Evolutionary conservation across 2,329 filamentous ascomycete genomes (phyloP).

Genomic region (Camptophora hylomeconis): DNA sequence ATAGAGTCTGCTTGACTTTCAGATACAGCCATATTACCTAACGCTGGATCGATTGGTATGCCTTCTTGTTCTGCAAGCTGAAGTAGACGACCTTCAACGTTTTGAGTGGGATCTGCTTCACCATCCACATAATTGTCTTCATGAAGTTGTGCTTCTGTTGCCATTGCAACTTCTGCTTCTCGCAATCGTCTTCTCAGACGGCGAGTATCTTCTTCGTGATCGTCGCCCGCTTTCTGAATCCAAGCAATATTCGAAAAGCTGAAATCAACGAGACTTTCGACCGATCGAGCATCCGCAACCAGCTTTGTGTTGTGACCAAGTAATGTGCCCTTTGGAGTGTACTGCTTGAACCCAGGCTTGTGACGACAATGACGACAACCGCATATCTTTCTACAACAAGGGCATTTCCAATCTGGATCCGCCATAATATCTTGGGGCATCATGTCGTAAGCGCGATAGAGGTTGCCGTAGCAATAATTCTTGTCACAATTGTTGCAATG

Average conservation of each 20-base stretch:
- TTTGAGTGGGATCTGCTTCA: slow-evolving; percentile 18
- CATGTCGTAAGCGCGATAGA: slow-evolving; percentile 84
- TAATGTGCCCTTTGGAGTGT: slow-evolving; percentile 74
- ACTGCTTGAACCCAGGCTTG: slow-evolving; percentile 56
- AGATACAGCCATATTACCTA: slow-evolving; percentile 14
- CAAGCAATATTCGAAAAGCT: slow-evolving; percentile 75
- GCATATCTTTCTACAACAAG: slow-evolving; percentile 73
- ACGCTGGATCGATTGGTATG: slow-evolving; percentile 32
- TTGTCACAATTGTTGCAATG: slow-evolving; percentile 64
- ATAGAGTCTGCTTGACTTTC: not conserved
- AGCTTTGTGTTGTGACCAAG: slow-evolving; percentile 84
- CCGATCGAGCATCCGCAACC: slow-evolving; percentile 79
- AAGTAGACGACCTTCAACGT: slow-evolving; percentile 10
- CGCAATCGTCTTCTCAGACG: slow-evolving; percentile 36
- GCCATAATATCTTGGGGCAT: slow-evolving; percentile 75
- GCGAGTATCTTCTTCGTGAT: slow-evolving; percentile 32
- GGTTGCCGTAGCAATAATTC: slow-evolving; percentile 81
- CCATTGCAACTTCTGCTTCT: slow-evolving; percentile 41
- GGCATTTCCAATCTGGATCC: slow-evolving; percentile 73
- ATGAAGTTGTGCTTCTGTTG: slow-evolving; percentile 31
- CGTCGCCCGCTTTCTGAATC: slow-evolving; percentile 50
- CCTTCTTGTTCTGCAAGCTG: slow-evolving; percentile 18
- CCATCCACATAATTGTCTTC: slow-evolving; percentile 33
- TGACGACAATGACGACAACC: slow-evolving; percentile 71
- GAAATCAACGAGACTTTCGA: slow-evolving; percentile 85